Percentiles rank a stretch among this genome's conserved stretches.
Evolutionary conservation across 495 filamentous ascomycete species (phyloP).

Genomic region (Aspergillus funiculosus): DNA sequence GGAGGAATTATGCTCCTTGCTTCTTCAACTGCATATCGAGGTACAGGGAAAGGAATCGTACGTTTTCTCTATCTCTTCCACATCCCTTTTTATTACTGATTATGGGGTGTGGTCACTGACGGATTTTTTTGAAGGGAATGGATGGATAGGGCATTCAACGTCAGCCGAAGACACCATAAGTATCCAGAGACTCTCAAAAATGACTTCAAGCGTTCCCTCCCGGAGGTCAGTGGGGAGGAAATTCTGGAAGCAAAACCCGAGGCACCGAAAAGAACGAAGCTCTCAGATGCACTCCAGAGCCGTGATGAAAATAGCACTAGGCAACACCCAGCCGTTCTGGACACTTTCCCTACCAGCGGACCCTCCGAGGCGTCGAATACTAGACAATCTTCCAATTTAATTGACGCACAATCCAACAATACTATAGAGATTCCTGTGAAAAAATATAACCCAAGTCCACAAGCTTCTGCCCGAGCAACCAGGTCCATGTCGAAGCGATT

Average conservation of each 20-base stretch:
- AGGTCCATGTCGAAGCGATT: conserved; percentile 30
- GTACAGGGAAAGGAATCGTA: conserved; percentile 21
- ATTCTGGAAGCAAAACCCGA: background rate
- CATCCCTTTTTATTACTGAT: conserved; percentile 12
- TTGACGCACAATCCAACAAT: conserved; percentile 4
- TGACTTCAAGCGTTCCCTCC: conserved; percentile 10
- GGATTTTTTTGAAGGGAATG: conserved; percentile 20
- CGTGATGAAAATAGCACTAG: conserved; percentile 10
- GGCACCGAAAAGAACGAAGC: conserved; percentile 25
- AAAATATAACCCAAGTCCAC: conserved; percentile 9
- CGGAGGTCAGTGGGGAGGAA: conserved; percentile 6
- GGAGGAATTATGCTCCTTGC: conserved; percentile 14
- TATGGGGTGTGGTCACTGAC: no score
- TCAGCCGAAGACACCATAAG: conserved; percentile 8
- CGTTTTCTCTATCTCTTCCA: background rate
- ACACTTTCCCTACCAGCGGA: conserved; percentile 1
- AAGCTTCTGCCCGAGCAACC: conserved; percentile 21
- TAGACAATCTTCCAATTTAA: background rate
- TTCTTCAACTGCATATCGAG: conserved; percentile 14
- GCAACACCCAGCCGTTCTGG: background rate
- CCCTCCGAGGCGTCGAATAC: background rate
- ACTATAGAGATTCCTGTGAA: conserved; percentile 30
- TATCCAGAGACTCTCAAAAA: background rate
- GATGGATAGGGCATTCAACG: conserved; percentile 36
- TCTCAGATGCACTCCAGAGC: conserved; percentile 32